Evolutionary conservation across 495 filamentous ascomycete genomes (phyloP).

Genomic region (Acidiella bohemica): DNA sequence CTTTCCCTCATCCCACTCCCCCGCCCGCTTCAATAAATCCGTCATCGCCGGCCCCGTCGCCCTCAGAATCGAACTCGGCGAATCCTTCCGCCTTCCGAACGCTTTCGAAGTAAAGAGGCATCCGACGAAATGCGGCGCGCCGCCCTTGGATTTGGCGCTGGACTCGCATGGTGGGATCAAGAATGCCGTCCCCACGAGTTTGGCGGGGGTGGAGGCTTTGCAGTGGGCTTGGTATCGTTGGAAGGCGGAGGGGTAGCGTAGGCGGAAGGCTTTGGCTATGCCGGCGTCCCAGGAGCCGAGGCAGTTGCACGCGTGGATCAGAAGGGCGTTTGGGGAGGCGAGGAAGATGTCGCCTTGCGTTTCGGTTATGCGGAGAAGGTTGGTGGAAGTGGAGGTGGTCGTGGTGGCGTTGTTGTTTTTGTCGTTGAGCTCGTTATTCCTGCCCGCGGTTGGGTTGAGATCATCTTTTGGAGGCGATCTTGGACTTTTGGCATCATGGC

Average conservation of each 20-base stretch:
- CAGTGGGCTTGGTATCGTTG: constrained; percentile 24
- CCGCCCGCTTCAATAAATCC: constrained; percentile 22
- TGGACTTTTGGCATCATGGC: no score
- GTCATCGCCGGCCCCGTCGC: constrained; percentile 26
- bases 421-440: not conserved
- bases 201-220: constrained; percentile 4
- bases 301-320: constrained; percentile 33
- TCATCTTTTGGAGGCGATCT: no score
- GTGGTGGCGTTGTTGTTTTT: no score
- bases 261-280: constrained; percentile 28
- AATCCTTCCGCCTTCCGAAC: constrained; percentile 24
- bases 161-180: constrained; percentile 25
- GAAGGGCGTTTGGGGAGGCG: constrained; percentile 22
- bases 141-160: constrained; percentile 3
- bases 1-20: constrained; percentile 6
- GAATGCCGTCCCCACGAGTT: constrained; percentile 21
- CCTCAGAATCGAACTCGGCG: constrained; percentile 20
- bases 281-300: constrained; percentile 26
- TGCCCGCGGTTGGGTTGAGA: no score
- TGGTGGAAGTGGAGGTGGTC: no score
- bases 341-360: constrained; percentile 28
- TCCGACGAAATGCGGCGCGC: constrained; percentile 25
- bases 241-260: constrained; percentile 27
- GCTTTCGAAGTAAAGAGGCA: constrained; percentile 29
- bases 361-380: no score